These are phyloP conservation scores for Euphorbia schlechtendalii DNA, from an alignment of 441 rosid genomes.

Conservation along the genomic window DNA sequence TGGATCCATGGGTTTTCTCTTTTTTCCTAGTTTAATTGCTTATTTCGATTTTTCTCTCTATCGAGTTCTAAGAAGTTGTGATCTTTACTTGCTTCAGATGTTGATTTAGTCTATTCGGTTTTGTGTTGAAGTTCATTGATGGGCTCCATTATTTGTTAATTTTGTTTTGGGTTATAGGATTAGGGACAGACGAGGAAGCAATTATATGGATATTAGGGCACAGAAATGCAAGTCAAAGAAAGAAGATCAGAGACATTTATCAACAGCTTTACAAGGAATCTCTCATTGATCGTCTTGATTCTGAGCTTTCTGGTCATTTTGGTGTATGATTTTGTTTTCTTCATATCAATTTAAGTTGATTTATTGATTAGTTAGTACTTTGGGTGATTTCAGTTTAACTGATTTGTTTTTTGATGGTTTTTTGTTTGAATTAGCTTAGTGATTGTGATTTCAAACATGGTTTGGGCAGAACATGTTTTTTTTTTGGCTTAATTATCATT, in stretches of 20 bases:
- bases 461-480: too few relatives aligned
- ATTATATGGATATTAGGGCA: slow-evolving; percentile 53
- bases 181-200: slow-evolving; percentile 69
- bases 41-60: background rate
- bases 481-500: too few relatives aligned
- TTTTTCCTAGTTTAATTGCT: background rate
- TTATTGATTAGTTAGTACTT: too few relatives aligned
- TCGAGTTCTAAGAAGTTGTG: background rate
- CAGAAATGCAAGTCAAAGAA: slow-evolving; percentile 73
- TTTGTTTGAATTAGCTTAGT: too few relatives aligned
- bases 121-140: background rate
- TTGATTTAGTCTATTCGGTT: background rate
- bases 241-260: slow-evolving; percentile 54
- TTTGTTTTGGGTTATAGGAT: slow-evolving; percentile 33
- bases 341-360: too few relatives aligned
- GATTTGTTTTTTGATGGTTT: too few relatives aligned
- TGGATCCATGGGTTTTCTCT: background rate
- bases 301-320: slow-evolving; percentile 81
- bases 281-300: slow-evolving; percentile 48
- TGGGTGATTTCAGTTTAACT: too few relatives aligned
- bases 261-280: slow-evolving; percentile 46
- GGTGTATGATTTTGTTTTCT: slow-evolving; percentile 29
- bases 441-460: too few relatives aligned
- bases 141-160: background rate
- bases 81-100: background rate